Percentiles rank a stretch among this genome's conserved stretches.
Conservation (phyloP, 2,329 filamentous ascomycete species). For the Colletotrichum camelliae region DNA sequence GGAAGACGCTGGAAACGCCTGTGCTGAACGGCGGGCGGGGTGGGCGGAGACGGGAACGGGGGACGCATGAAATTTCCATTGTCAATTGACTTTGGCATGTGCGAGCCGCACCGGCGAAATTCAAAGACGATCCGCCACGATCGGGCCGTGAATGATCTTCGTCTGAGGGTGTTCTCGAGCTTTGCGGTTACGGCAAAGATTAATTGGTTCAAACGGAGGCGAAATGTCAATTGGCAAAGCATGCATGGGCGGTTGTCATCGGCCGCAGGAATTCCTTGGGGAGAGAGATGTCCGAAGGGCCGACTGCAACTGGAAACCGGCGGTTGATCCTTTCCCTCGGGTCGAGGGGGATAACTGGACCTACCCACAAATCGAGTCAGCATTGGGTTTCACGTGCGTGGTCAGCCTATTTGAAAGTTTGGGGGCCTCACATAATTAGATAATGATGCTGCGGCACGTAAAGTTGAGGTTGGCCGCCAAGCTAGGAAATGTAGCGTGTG, state of each 20-base stretch:
- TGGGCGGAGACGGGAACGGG: not conserved
- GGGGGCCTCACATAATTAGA: not conserved
- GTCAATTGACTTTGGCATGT: not conserved
- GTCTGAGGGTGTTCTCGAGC: not conserved
- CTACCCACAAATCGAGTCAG: slow-evolving; percentile 18
- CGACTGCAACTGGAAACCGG: not conserved
- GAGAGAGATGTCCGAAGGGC: not conserved
- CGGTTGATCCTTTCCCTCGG: slow-evolving; percentile 1
- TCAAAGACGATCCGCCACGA: not conserved
- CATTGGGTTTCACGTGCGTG: slow-evolving; percentile 8
- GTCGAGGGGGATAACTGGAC: not conserved
- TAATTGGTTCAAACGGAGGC: not conserved
- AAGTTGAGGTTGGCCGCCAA: not conserved
- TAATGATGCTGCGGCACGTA: not conserved
- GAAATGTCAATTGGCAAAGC: not conserved
- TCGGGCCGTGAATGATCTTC: not conserved
- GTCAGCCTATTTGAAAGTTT: not conserved
- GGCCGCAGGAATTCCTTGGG: not conserved
- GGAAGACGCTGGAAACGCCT: not conserved
- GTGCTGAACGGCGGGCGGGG: not conserved
- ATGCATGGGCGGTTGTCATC: not conserved
- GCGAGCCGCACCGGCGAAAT: not conserved
- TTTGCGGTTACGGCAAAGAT: not conserved
- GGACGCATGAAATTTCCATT: not conserved
- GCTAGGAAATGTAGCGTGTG: not conserved